phyloP scores from a whole-genome alignment of 163 green algal genomes.

The Scenedesmus sp. region DNA sequence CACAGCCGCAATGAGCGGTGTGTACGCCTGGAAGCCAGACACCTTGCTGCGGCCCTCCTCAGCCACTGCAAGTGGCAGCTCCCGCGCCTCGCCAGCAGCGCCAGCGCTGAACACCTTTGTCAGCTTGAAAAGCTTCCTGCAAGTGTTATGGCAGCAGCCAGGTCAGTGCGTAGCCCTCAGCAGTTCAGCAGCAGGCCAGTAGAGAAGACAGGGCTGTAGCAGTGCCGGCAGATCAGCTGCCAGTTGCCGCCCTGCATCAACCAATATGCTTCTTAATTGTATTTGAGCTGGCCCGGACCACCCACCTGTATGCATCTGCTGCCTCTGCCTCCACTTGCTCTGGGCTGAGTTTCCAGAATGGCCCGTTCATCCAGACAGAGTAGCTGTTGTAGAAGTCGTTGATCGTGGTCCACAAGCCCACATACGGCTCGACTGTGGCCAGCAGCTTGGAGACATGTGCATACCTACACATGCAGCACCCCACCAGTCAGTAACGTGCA shows the following conservation, averaged over 20 bases:
- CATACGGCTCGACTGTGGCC: slow-evolving; percentile 78
- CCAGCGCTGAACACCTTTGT: slow-evolving; percentile 74
- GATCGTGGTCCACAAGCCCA: slow-evolving; percentile 80
- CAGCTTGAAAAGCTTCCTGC: slow-evolving; percentile 82
- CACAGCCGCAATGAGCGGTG: slow-evolving; percentile 81
- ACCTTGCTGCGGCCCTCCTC: slow-evolving; percentile 75
- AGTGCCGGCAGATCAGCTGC: too few relatives aligned
- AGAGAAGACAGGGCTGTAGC: too few relatives aligned
- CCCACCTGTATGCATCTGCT: slow-evolving; percentile 69
- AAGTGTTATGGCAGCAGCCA: not conserved
- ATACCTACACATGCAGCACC: slow-evolving; percentile 35
- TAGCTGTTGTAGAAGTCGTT: slow-evolving; percentile 83
- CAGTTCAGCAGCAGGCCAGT: not conserved
- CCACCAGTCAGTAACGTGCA: not conserved
- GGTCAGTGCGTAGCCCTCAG: too few relatives aligned
- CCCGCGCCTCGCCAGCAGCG: slow-evolving; percentile 50
- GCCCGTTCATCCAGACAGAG: slow-evolving; percentile 78
- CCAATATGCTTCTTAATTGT: too few relatives aligned
- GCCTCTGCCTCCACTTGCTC: slow-evolving; percentile 81
- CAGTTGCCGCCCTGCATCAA: too few relatives aligned
- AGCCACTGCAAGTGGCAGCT: slow-evolving; percentile 38
- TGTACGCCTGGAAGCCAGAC: slow-evolving; percentile 66
- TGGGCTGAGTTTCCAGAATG: slow-evolving; percentile 82
- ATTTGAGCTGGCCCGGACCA: too few relatives aligned
- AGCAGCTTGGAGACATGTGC: slow-evolving; percentile 68